A percentile compares a stretch with the other conserved stretches of the same genome.
Evolutionary conservation across 1,284 basidiomycete species (phyloP).

Genomic region (Entoloma clypeatum): DNA sequence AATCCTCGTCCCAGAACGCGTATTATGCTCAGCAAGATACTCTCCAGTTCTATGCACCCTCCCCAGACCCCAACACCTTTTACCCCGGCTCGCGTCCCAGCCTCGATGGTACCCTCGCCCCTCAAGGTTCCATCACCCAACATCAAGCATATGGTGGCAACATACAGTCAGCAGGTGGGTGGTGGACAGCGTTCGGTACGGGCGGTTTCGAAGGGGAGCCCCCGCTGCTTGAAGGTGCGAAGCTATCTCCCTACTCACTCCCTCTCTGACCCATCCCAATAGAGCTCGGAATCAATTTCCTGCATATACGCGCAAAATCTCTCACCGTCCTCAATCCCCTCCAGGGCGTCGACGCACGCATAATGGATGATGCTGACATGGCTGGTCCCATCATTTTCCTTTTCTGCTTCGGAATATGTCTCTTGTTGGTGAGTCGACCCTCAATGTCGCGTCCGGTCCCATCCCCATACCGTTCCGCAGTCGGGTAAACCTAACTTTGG

Average conservation of each 20-base stretch:
- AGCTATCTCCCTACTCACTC: neutral
- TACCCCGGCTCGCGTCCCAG: constrained; percentile 69
- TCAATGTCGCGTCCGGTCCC: constrained; percentile 1
- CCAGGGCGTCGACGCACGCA: constrained; percentile 82
- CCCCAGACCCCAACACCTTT: constrained; percentile 49
- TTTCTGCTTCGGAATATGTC: constrained; percentile 89
- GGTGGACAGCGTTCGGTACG: constrained; percentile 96
- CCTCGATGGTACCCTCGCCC: constrained; percentile 63
- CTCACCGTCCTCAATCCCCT: constrained; percentile 95
- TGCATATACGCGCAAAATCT: constrained; percentile 92
- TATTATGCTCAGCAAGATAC: constrained; percentile 56
- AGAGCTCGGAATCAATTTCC: constrained; percentile 98
- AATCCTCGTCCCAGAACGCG: constrained; percentile 51
- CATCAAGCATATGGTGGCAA: constrained; percentile 60
- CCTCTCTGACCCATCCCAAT: constrained; percentile 6
- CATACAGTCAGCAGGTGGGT: constrained; percentile 69
- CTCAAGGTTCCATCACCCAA: constrained; percentile 52
- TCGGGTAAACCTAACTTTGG: constrained; percentile 99
- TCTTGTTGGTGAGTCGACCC: constrained; percentile 75
- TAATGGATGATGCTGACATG: constrained; percentile 99
- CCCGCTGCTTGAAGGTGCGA: constrained; percentile 83
- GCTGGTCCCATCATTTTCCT: constrained; percentile 95
- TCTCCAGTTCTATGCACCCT: constrained; percentile 70
- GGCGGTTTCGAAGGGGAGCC: constrained; percentile 95
- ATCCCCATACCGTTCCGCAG: constrained; percentile 39